These are phyloP conservation scores for Dianthus caryophyllus DNA, from an alignment of 148 eudicot species.

Conservation along the genomic window DNA sequence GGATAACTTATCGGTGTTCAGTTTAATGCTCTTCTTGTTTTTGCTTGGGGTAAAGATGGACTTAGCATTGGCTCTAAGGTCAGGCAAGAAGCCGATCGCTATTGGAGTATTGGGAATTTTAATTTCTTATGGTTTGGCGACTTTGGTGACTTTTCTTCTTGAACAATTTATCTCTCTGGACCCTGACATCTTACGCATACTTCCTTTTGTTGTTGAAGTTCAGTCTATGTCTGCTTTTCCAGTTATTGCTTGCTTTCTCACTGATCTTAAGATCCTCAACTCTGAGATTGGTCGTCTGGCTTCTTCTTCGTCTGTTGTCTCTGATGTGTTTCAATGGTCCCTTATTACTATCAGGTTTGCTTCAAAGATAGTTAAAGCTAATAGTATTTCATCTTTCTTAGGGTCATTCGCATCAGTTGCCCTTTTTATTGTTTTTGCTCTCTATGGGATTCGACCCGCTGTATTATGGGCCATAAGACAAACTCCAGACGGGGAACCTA, in stretches of 20 bases:
- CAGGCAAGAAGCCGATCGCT: constrained; percentile 43
- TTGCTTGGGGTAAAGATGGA: constrained; percentile 44
- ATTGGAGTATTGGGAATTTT: constrained; percentile 38
- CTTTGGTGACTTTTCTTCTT: constrained; percentile 27
- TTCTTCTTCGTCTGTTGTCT: constrained; percentile 40
- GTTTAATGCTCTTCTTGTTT: constrained; percentile 41
- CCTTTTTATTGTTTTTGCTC: constrained; percentile 21
- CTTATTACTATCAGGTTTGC: constrained; percentile 23
- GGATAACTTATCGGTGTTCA: constrained; percentile 38
- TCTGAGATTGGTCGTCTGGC: constrained; percentile 45
- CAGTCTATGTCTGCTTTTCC: constrained; percentile 45
- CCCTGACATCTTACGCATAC: constrained; percentile 18
- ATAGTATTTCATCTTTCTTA: constrained; percentile 18
- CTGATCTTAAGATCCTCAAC: constrained; percentile 45
- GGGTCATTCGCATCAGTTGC: constrained; percentile 30
- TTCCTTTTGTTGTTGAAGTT: constrained; percentile 28
- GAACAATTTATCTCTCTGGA: constrained; percentile 22
- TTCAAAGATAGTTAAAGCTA: constrained; percentile 17
- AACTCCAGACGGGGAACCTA: constrained; percentile 40
- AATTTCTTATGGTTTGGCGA: constrained; percentile 30
- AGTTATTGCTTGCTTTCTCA: constrained; percentile 38
- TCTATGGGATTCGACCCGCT: constrained; percentile 41
- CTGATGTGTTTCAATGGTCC: constrained; percentile 38
- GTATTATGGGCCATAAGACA: constrained; percentile 36
- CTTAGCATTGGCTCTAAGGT: constrained; percentile 26